A percentile compares a stretch with the other conserved stretches of the same genome.
Evolutionary conservation across 768 basidiomycete species (phyloP).

Genomic region (Tricholoma terreum): DNA sequence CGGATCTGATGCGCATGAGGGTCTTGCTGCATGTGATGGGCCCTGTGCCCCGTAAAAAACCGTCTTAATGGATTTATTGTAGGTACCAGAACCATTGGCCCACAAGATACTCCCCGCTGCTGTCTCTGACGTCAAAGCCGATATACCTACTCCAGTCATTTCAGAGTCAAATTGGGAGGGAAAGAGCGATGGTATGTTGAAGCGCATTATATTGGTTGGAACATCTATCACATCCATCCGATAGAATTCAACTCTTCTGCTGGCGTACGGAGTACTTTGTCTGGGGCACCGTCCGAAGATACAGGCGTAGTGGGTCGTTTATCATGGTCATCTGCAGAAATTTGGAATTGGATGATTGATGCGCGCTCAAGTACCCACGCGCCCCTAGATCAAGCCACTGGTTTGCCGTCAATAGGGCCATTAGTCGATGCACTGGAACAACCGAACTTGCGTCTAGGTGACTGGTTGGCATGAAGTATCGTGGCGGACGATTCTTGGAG

Average conservation of each 20-base stretch:
- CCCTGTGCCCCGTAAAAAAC: conserved; percentile 9
- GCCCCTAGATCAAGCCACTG: background rate
- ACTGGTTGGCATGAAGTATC: conserved; percentile 22
- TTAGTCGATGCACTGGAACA: background rate
- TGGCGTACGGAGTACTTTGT: conserved; percentile 19
- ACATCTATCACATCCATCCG: background rate
- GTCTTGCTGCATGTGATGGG: conserved; percentile 23
- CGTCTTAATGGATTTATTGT: conserved; percentile 20
- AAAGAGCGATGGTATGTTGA: conserved; percentile 34
- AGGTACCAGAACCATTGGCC: conserved; percentile 42
- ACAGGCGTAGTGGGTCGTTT: conserved; percentile 1
- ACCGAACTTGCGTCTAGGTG: conserved; percentile 12
- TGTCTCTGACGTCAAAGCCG: conserved; percentile 21
- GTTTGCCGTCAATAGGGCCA: background rate
- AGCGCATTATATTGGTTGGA: background rate
- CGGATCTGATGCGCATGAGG: conserved; percentile 14
- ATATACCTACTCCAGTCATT: conserved; percentile 22
- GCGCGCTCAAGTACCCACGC: background rate
- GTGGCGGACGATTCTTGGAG: background rate
- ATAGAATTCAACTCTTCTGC: conserved; percentile 37
- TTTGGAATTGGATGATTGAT: conserved; percentile 8
- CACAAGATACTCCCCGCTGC: conserved; percentile 23
- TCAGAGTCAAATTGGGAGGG: conserved; percentile 46
- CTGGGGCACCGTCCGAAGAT: conserved; percentile 4
- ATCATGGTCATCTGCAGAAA: conserved; percentile 4